Conservation (phyloP, 768 basidiomycete species). For the Lactarius deliciosus region DNA sequence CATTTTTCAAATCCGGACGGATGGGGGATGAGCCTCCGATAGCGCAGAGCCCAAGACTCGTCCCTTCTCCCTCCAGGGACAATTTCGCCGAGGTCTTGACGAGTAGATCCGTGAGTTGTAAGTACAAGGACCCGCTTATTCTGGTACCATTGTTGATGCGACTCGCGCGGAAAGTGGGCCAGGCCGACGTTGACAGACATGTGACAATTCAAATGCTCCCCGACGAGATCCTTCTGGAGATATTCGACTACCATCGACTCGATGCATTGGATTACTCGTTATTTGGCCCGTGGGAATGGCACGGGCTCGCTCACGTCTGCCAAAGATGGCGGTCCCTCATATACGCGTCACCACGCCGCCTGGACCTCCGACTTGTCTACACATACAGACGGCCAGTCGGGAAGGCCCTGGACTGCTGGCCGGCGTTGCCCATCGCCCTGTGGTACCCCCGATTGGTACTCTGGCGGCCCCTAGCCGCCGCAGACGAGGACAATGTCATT, state of each 20-base stretch:
- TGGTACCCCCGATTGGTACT: slow-evolving; percentile 20
- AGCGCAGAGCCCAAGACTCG: neutral
- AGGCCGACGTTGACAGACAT: neutral
- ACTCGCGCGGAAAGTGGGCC: neutral
- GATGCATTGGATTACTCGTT: slow-evolving; percentile 5
- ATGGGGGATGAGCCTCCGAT: slow-evolving; percentile 10
- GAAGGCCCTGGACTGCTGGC: slow-evolving; percentile 19
- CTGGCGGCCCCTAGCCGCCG: neutral
- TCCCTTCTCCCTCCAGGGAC: neutral
- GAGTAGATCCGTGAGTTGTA: neutral
- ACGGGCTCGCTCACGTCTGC: slow-evolving; percentile 23
- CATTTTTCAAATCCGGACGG: slow-evolving; percentile 14
- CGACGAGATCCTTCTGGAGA: slow-evolving; percentile 21
- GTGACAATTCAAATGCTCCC: slow-evolving; percentile 15
- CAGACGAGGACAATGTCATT: slow-evolving; percentile 20
- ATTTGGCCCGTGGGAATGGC: slow-evolving; percentile 24
- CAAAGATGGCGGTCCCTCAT: slow-evolving; percentile 19
- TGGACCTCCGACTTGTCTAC: slow-evolving; percentile 22
- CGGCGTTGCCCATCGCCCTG: slow-evolving; percentile 13
- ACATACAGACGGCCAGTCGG: slow-evolving; percentile 21
- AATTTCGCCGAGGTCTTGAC: neutral
- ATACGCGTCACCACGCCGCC: slow-evolving; percentile 16
- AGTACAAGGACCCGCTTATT: neutral
- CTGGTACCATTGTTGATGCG: neutral
- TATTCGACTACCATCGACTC: slow-evolving; percentile 21